Conservation (phyloP, 2,329 filamentous ascomycete genomes). For the Sarocladium strictum region DNA sequence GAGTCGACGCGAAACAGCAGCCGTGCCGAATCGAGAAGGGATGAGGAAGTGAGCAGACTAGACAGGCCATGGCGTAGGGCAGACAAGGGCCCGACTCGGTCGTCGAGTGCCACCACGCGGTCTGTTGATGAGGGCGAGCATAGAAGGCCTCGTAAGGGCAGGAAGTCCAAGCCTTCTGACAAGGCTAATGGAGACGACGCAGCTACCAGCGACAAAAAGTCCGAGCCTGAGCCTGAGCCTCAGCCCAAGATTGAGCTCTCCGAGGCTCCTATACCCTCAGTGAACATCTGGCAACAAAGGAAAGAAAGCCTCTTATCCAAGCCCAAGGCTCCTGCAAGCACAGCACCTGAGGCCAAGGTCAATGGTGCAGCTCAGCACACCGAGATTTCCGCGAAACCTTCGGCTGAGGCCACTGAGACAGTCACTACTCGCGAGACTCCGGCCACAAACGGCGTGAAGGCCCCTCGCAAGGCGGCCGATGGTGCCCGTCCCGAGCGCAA, state of each 20-base stretch:
- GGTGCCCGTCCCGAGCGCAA: conserved; percentile 32
- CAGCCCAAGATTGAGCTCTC: conserved; percentile 58
- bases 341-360: conserved; percentile 10
- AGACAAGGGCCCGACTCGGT: conserved; percentile 45
- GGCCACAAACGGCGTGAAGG: conserved; percentile 30
- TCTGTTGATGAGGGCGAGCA: conserved; percentile 54
- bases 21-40: conserved; percentile 27
- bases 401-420: conserved; percentile 15
- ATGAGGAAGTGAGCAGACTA: conserved; percentile 31
- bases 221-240: conserved; percentile 30
- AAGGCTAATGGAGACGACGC: conserved; percentile 43
- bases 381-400: background rate
- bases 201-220: conserved; percentile 49
- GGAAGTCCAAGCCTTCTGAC: conserved; percentile 48
- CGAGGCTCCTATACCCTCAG: conserved; percentile 73
- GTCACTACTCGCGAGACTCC: conserved; percentile 16
- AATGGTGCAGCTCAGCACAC: conserved; percentile 3
- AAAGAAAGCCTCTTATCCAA: conserved; percentile 58
- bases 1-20: conserved; percentile 26
- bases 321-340: conserved; percentile 28
- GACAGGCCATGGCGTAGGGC: conserved; percentile 35
- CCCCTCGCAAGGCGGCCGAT: conserved; percentile 38
- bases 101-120: conserved; percentile 58
- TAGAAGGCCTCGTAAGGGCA: conserved; percentile 48
- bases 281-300: conserved; percentile 85